phyloP scores from a whole-genome alignment of 179 eudicot species.

The Vitellaria paradoxa region DNA sequence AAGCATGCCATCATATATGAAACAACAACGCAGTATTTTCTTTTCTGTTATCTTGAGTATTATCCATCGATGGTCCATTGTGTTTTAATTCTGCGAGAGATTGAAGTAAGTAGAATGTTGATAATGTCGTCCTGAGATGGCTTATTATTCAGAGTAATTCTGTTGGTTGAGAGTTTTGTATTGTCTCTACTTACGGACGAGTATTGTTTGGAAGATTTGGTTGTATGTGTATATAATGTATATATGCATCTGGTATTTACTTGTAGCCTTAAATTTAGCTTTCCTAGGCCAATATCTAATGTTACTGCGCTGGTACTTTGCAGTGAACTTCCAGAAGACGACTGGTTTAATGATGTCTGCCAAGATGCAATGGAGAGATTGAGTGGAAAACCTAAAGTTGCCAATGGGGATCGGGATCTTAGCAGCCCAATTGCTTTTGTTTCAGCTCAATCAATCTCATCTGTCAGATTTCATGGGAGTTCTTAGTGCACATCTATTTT shows the following conservation, averaged over 20 bases:
- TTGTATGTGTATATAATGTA: background rate
- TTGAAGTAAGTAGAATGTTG: no score
- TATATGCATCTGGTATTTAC: background rate
- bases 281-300: background rate
- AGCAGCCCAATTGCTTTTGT: conserved; percentile 95
- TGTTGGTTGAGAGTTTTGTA: no score
- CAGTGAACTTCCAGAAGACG: conserved; percentile 88
- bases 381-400: conserved; percentile 72
- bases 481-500: conserved; percentile 33
- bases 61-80: no score
- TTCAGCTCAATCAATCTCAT: conserved; percentile 91
- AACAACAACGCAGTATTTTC: no score
- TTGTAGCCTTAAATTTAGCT: background rate
- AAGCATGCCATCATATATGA: no score
- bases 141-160: background rate
- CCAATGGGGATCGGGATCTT: conserved; percentile 66
- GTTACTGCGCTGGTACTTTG: conserved; percentile 10
- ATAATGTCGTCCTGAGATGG: no score
- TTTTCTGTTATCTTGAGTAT: no score
- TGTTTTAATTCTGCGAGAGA: no score
- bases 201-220: background rate
- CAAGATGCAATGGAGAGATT: conserved; percentile 77
- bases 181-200: background rate
- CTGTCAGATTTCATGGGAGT: conserved; percentile 90
- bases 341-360: conserved; percentile 81